phyloP scores from a whole-genome alignment of 768 basidiomycete species.

The Russula griseocarnosa region DNA sequence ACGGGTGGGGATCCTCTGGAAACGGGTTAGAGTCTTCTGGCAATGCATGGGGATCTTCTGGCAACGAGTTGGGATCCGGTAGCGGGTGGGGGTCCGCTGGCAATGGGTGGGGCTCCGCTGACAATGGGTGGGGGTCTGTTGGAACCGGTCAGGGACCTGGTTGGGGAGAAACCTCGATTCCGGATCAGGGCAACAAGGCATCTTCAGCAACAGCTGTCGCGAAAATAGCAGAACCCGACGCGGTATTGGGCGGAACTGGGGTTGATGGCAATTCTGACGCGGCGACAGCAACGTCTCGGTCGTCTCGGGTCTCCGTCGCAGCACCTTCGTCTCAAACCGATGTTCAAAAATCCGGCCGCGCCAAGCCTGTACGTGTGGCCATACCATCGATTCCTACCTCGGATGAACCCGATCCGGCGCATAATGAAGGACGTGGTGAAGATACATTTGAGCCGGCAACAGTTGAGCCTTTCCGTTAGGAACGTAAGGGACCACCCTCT shows the following conservation, averaged over 20 bases:
- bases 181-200: neutral
- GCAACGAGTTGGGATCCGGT: neutral
- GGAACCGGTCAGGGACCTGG: neutral
- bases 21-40: conserved; percentile 2
- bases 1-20: too few relatives aligned
- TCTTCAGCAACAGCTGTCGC: neutral
- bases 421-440: neutral
- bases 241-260: neutral
- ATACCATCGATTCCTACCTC: neutral
- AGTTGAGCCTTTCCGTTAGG: neutral
- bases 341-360: conserved; percentile 15
- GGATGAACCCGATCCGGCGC: neutral
- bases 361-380: conserved; percentile 9
- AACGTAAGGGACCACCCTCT: neutral
- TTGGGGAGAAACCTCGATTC: conserved; percentile 14
- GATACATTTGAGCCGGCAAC: neutral
- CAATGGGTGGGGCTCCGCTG: conserved; percentile 6
- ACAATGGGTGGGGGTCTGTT: conserved; percentile 2
- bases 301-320: conserved; percentile 2
- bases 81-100: neutral
- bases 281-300: neutral
- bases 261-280: neutral
- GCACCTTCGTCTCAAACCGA: conserved; percentile 21
- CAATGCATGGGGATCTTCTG: neutral
- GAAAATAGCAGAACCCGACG: neutral